A percentile compares a stretch with the other conserved stretches of the same genome.
These are phyloP conservation scores for Starmerella potacharoeniae DNA, from an alignment of 805 yeast species.

Conservation along the genomic window DNA sequence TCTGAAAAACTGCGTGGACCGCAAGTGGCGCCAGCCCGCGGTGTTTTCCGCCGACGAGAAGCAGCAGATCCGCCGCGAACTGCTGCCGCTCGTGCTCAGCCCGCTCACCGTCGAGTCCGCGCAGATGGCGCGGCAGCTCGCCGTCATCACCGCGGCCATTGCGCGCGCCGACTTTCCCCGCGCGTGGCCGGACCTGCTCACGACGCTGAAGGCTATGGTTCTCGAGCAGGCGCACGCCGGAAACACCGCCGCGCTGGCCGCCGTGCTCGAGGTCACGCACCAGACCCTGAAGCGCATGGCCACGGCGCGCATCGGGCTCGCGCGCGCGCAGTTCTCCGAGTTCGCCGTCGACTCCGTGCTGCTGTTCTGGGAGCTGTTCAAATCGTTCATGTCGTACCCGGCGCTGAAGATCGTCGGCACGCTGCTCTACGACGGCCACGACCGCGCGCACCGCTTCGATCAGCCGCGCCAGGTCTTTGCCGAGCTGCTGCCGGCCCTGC, in stretches of 20 bases:
- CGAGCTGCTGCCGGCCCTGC: conserved; percentile 48
- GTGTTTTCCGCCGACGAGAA: conserved; percentile 58
- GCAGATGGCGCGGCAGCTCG: conserved; percentile 73
- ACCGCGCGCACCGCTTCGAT: conserved; percentile 50
- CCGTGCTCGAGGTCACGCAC: conserved; percentile 54
- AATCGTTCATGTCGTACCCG: conserved; percentile 35
- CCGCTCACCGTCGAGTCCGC: conserved; percentile 34
- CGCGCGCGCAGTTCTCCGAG: conserved; percentile 28
- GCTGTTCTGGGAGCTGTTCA: conserved; percentile 10
- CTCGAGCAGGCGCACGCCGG: neutral
- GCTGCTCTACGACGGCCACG: conserved; percentile 64
- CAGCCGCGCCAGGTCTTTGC: conserved; percentile 53
- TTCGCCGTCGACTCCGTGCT: conserved; percentile 24
- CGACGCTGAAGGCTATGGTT: conserved; percentile 32
- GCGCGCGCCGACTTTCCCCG: conserved; percentile 75
- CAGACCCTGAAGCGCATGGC: conserved; percentile 68
- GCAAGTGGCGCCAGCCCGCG: conserved; percentile 68
- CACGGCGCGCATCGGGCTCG: conserved; percentile 70
- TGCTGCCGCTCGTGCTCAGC: conserved; percentile 26
- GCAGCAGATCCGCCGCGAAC: conserved; percentile 31
- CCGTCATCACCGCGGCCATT: conserved; percentile 68
- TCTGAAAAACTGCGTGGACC: conserved; percentile 78
- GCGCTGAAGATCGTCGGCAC: conserved; percentile 66
- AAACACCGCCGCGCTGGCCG: conserved; percentile 40
- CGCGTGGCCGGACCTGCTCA: conserved; percentile 77